phyloP scores from a whole-genome alignment of 2,329 filamentous ascomycete genomes.

The Trichoderma arundinaceum region DNA sequence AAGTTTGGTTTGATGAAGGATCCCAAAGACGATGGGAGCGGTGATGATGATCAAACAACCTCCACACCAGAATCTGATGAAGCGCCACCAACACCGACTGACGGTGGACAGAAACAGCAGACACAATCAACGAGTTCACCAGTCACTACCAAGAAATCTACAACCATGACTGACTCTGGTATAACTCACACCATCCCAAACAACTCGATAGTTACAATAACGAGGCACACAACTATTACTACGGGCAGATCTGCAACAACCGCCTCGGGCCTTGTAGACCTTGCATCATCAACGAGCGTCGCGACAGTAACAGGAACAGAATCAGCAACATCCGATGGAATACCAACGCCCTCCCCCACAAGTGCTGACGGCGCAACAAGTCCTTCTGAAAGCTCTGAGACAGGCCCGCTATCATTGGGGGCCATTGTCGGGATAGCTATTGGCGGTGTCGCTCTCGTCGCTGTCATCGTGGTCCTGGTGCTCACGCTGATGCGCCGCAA shows the following conservation, averaged over 20 bases:
- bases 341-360: constrained; percentile 30
- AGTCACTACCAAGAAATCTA: constrained; percentile 26
- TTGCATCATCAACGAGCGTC: constrained; percentile 23
- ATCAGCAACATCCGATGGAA: constrained; percentile 29
- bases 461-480: constrained; percentile 38
- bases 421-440: constrained; percentile 45
- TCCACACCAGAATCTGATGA: neutral
- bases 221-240: constrained; percentile 44
- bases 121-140: neutral
- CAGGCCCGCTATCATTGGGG: constrained; percentile 39
- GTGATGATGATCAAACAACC: neutral
- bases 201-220: constrained; percentile 44
- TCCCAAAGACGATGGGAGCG: neutral
- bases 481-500: constrained; percentile 37
- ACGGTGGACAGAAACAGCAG: neutral
- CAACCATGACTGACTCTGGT: constrained; percentile 46
- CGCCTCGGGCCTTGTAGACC: constrained; percentile 8
- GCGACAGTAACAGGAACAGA: constrained; percentile 4
- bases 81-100: neutral
- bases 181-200: constrained; percentile 47
- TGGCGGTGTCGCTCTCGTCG: constrained; percentile 40
- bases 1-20: neutral
- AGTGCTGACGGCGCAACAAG: constrained; percentile 22
- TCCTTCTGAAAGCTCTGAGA: constrained; percentile 10
- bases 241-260: constrained; percentile 37